Evolutionary conservation across 1,139 yeast species (phyloP).

Genomic region (Blastobotrys aristatus): DNA sequence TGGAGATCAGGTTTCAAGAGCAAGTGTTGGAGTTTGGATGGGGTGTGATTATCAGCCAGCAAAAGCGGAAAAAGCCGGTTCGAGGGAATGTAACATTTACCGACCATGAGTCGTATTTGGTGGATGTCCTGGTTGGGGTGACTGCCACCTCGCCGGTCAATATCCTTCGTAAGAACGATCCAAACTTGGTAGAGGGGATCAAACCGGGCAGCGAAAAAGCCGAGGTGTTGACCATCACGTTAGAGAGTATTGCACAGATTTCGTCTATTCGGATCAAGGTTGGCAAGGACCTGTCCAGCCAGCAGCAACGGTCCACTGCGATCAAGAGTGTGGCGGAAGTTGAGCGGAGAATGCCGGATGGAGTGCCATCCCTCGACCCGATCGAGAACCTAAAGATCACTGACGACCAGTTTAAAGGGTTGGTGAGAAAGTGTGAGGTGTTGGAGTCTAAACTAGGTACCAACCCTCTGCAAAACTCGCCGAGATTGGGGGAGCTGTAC

Average conservation of each 20-base stretch:
- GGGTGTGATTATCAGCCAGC: constrained; percentile 82
- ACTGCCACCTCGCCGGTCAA: constrained; percentile 60
- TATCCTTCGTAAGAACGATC: constrained; percentile 44
- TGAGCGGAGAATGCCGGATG: constrained; percentile 79
- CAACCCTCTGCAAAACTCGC: constrained; percentile 67
- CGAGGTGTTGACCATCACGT: constrained; percentile 78
- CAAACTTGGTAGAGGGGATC: constrained; percentile 79
- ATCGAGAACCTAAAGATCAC: constrained; percentile 85
- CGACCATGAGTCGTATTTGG: constrained; percentile 85
- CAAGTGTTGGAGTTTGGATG: constrained; percentile 68
- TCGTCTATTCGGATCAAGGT: constrained; percentile 76
- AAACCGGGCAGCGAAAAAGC: constrained; percentile 77
- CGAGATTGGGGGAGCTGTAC: constrained; percentile 56
- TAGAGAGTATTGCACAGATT: constrained; percentile 66
- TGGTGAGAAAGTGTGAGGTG: constrained; percentile 74
- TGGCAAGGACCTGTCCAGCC: constrained; percentile 72
- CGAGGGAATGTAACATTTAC: constrained; percentile 40
- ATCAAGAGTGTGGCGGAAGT: constrained; percentile 77
- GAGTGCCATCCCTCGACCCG: constrained; percentile 85
- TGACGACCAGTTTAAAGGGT: constrained; percentile 65
- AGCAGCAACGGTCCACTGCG: constrained; percentile 66
- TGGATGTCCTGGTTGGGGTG: constrained; percentile 64
- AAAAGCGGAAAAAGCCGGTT: constrained; percentile 48
- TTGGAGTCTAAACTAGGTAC: constrained; percentile 65
- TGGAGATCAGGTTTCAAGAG: constrained; percentile 39